phyloP scores from a whole-genome alignment of 2,329 filamentous ascomycete genomes.

The Xylaria sp. region DNA sequence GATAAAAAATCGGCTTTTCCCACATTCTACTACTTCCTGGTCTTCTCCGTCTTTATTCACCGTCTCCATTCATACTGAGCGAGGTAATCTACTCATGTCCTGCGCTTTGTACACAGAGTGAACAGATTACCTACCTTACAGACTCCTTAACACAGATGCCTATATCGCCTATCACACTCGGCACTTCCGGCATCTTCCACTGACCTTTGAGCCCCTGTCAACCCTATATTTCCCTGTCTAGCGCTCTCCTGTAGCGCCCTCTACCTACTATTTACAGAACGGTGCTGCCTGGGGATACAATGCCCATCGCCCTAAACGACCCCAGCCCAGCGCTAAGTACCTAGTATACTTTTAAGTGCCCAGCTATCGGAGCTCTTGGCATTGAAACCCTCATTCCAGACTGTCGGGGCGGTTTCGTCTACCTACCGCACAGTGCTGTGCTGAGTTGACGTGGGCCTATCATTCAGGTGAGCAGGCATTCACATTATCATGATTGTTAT shows the following conservation, averaged over 20 bases:
- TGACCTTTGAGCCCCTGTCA: not conserved
- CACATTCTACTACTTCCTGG: not conserved
- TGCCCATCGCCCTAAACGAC: conserved; percentile 21
- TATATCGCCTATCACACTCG: not conserved
- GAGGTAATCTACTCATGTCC: no score
- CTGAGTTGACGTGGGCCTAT: not conserved
- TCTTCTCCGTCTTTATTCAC: not conserved
- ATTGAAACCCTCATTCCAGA: conserved; percentile 25
- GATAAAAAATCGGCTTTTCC: not conserved
- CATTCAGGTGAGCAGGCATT: conserved; percentile 43
- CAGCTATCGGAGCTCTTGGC: conserved; percentile 37
- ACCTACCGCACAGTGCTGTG: not conserved
- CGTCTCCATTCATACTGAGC: no score
- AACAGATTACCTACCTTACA: not conserved
- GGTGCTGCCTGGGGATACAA: conserved; percentile 7
- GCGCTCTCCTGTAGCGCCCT: conserved; percentile 17
- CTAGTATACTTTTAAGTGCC: no score
- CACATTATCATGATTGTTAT: conserved; percentile 20
- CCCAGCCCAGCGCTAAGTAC: conserved; percentile 2
- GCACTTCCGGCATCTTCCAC: conserved; percentile 23
- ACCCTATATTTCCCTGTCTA: conserved; percentile 16
- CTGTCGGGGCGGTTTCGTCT: conserved; percentile 28
- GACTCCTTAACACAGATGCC: no score
- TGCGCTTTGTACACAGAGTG: no score
- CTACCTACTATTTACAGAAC: not conserved